These are phyloP conservation scores for Tarenaya hassleriana DNA, from an alignment of 345 rosid species.

Conservation along the genomic window DNA sequence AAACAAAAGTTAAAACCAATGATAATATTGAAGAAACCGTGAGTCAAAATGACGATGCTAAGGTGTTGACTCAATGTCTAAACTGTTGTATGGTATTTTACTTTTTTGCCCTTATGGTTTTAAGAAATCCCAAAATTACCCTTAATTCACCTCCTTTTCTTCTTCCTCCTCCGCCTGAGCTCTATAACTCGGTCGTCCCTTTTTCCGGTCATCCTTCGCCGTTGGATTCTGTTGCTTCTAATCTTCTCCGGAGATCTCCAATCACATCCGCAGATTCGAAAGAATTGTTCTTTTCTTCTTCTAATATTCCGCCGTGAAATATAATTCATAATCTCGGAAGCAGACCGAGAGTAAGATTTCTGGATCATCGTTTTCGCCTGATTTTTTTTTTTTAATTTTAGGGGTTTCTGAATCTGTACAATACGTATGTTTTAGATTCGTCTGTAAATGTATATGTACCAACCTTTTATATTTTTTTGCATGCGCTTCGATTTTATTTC, in stretches of 20 bases:
- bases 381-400: too few species aligned
- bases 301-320: too few species aligned
- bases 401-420: slow-evolving; percentile 6
- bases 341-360: too few species aligned
- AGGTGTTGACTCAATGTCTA: too few species aligned
- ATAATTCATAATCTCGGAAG: too few species aligned
- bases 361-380: too few species aligned
- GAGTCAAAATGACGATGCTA: too few species aligned
- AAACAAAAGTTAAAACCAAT: too few species aligned
- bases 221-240: slow-evolving; percentile 1
- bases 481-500: slow-evolving; percentile 12
- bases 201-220: slow-evolving; percentile 23
- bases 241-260: slow-evolving; percentile 7
- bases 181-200: slow-evolving; percentile 20
- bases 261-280: not conserved
- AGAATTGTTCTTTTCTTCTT: slow-evolving; percentile 9
- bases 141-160: slow-evolving; percentile 4
- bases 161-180: slow-evolving; percentile 5
- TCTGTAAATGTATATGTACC: not conserved
- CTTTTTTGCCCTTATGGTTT: slow-evolving; percentile 10
- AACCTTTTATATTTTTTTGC: not conserved
- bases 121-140: slow-evolving; percentile 17
- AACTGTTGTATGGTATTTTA: too few species aligned
- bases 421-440: not conserved
- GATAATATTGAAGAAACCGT: too few species aligned